phyloP scores from a whole-genome alignment of 1,139 yeast species.

The Candida sojae region DNA sequence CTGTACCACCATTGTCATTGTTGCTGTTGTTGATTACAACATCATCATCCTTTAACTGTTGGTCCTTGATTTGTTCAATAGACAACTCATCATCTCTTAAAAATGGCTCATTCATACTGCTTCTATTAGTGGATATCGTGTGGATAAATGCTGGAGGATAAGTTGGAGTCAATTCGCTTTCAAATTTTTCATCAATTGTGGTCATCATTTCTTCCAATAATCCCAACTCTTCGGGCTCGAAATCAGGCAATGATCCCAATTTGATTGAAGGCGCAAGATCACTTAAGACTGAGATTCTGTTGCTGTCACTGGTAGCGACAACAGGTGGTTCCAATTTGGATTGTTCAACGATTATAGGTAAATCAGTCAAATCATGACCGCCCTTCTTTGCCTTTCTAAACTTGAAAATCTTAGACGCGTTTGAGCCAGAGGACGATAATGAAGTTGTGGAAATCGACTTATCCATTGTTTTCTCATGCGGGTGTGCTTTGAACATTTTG shows the following conservation, averaged over 20 bases:
- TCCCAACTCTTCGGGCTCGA: conserved; percentile 30
- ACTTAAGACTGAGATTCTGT: conserved; percentile 13
- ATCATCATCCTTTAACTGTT: conserved; percentile 31
- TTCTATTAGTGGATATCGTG: neutral
- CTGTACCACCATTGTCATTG: conserved; percentile 17
- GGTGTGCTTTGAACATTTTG: conserved; percentile 9
- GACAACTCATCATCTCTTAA: conserved; percentile 48
- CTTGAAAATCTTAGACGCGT: conserved; percentile 5
- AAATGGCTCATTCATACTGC: conserved; percentile 29
- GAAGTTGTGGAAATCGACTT: conserved; percentile 5
- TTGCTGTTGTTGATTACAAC: conserved; percentile 2
- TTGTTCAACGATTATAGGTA: conserved; percentile 1
- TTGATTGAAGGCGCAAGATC: conserved; percentile 14
- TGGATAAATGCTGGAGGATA: conserved; percentile 15
- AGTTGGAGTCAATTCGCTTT: conserved; percentile 20
- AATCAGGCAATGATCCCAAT: conserved; percentile 26
- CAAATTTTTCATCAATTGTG: conserved; percentile 28
- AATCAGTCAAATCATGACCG: neutral
- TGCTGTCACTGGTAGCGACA: neutral
- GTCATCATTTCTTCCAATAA: conserved; percentile 37
- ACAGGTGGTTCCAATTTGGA: conserved; percentile 1
- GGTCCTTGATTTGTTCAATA: conserved; percentile 44
- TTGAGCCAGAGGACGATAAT: conserved; percentile 4
- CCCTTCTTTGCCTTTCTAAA: conserved; percentile 6
- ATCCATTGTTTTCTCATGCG: conserved; percentile 7